Percentiles rank a stretch among this genome's conserved stretches.
Evolutionary conservation across 2,329 filamentous ascomycete genomes (phyloP).

Genomic region (Ascochyta pisi): DNA sequence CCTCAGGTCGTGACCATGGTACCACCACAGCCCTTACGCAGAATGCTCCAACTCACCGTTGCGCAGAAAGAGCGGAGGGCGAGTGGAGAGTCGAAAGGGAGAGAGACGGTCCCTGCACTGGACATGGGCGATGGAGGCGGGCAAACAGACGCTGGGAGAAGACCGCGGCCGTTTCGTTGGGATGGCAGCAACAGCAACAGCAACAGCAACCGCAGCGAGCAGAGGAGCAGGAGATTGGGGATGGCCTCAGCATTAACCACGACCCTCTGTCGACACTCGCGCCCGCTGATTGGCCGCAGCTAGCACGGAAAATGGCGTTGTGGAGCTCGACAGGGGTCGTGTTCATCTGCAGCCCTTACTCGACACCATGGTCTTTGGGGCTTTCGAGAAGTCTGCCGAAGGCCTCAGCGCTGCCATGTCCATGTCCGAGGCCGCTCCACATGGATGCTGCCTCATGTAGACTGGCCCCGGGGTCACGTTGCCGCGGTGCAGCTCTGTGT

Average conservation of each 20-base stretch:
- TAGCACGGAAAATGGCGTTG: conserved; percentile 33
- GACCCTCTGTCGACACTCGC: conserved; percentile 26
- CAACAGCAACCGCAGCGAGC: conserved; percentile 23
- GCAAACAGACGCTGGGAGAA: conserved; percentile 5
- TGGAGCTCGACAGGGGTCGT: conserved; percentile 30
- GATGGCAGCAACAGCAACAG: conserved; percentile 19
- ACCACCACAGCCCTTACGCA: conserved; percentile 36
- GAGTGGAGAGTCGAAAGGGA: conserved; percentile 24
- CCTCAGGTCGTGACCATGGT: conserved; percentile 35
- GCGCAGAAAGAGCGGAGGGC: conserved; percentile 20
- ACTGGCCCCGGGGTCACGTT: conserved; percentile 1
- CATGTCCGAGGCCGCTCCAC: conserved; percentile 23
- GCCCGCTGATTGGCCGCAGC: conserved; percentile 35
- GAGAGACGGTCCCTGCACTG: conserved; percentile 15
- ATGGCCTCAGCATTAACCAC: conserved; percentile 42
- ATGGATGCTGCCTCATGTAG: conserved; percentile 7
- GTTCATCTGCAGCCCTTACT: conserved; percentile 34
- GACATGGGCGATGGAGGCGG: conserved; percentile 18
- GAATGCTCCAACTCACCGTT: conserved; percentile 25
- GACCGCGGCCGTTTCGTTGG: conserved; percentile 7
- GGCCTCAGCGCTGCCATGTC: conserved; percentile 17
- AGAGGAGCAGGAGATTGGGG: conserved; percentile 35
- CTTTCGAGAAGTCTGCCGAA: conserved; percentile 36
- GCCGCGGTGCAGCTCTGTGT: neutral
- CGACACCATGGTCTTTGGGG: conserved; percentile 32